Conservation (phyloP, 2,329 filamentous ascomycete species). For the Hymenoscyphus albidus region DNA sequence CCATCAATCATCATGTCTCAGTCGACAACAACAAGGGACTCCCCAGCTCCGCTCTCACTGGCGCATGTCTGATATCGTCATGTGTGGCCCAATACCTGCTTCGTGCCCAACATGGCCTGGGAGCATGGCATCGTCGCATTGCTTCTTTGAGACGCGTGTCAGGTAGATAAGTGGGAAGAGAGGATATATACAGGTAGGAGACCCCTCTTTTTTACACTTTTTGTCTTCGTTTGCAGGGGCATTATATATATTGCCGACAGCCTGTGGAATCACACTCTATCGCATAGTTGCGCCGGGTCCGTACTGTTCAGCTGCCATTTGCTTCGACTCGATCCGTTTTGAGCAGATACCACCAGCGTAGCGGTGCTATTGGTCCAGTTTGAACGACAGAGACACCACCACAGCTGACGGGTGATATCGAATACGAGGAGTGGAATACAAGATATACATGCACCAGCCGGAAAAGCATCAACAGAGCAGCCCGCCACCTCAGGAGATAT, state of each 20-base stretch:
- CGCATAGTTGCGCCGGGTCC: background rate
- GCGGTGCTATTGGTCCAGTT: background rate
- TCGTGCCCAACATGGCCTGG: background rate
- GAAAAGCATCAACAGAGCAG: background rate
- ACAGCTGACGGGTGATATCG: background rate
- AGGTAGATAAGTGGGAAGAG: background rate
- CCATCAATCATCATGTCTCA: background rate
- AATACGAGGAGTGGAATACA: slow-evolving; percentile 1
- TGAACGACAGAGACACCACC: background rate
- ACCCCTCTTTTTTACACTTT: background rate
- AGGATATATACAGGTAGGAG: slow-evolving; percentile 6
- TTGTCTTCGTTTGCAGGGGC: background rate
- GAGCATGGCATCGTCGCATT: slow-evolving; percentile 1
- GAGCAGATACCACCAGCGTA: background rate
- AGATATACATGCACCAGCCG: background rate
- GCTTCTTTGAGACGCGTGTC: slow-evolving; percentile 2
- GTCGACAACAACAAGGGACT: background rate
- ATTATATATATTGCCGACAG: background rate
- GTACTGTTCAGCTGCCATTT: background rate
- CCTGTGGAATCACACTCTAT: background rate
- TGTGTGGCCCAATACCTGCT: background rate
- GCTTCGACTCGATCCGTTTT: background rate
- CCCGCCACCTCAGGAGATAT: background rate
- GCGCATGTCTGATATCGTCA: slow-evolving; percentile 3
- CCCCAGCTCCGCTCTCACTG: slow-evolving; percentile 1